Evolutionary conservation across 2,329 filamentous ascomycete genomes (phyloP).

Genomic region (Rhynchosporium secalis): DNA sequence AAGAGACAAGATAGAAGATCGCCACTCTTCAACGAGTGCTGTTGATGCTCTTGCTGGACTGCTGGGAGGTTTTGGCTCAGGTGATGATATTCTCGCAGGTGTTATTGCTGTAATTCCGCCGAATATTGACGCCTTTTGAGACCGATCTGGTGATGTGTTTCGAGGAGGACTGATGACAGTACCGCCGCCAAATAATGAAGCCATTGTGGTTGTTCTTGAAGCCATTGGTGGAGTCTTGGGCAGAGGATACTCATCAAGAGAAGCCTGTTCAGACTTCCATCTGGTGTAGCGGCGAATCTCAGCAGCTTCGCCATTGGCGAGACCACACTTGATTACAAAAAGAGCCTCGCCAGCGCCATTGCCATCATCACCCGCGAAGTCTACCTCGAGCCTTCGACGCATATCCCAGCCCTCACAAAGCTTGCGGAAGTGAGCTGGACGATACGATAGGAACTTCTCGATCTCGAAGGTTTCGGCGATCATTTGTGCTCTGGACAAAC

Average conservation of each 20-base stretch:
- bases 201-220: slow-evolving; percentile 30
- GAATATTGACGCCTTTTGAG: slow-evolving; percentile 32
- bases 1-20: slow-evolving; percentile 59
- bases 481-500: slow-evolving; percentile 68
- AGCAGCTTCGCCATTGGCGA: slow-evolving; percentile 39
- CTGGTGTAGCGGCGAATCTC: slow-evolving; percentile 59
- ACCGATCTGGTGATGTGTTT: slow-evolving; percentile 28
- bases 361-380: slow-evolving; percentile 83
- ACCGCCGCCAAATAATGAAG: slow-evolving; percentile 39
- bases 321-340: slow-evolving; percentile 71
- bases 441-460: slow-evolving; percentile 70
- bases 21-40: slow-evolving; percentile 63
- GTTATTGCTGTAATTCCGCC: slow-evolving; percentile 26
- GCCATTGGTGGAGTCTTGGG: slow-evolving; percentile 37
- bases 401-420: slow-evolving; percentile 89
- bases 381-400: slow-evolving; percentile 79
- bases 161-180: slow-evolving; percentile 31
- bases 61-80: slow-evolving; percentile 34
- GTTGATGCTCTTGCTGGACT: slow-evolving; percentile 34
- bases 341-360: slow-evolving; percentile 73
- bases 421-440: slow-evolving; percentile 75
- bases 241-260: slow-evolving; percentile 36
- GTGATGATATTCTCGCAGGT: slow-evolving; percentile 22
- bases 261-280: slow-evolving; percentile 43
- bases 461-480: slow-evolving; percentile 78